These are phyloP conservation scores for Ophiocordyceps camponoti-floridani DNA, from an alignment of 2,329 filamentous ascomycete genomes.

Conservation along the genomic window DNA sequence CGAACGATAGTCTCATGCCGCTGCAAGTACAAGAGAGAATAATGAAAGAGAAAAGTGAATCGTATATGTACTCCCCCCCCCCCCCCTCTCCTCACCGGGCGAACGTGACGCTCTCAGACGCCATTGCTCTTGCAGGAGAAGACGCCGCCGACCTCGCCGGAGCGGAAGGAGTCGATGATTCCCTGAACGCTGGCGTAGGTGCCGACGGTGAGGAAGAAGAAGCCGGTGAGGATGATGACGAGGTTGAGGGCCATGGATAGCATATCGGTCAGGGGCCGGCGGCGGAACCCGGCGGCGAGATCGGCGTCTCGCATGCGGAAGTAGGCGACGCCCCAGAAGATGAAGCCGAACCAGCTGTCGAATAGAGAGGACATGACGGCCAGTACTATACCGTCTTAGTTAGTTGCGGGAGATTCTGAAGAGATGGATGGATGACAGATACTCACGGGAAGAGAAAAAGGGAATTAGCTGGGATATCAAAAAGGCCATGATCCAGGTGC, in stretches of 20 bases:
- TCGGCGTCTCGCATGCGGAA: slow-evolving; percentile 57
- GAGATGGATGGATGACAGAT: background rate
- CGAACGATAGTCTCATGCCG: background rate
- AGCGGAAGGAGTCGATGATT: slow-evolving; percentile 55
- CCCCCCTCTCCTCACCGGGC: too few species aligned
- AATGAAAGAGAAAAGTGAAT: background rate
- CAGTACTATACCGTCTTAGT: slow-evolving; percentile 22
- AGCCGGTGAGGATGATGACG: slow-evolving; percentile 51
- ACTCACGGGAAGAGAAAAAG: slow-evolving; percentile 63
- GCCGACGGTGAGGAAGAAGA: slow-evolving; percentile 68
- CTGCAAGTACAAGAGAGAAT: background rate
- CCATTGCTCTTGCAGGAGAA: slow-evolving; percentile 61
- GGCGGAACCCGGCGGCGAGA: slow-evolving; percentile 29
- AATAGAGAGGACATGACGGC: slow-evolving; percentile 75
- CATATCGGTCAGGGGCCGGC: slow-evolving; percentile 30
- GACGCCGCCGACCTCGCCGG: slow-evolving; percentile 45
- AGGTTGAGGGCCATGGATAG: slow-evolving; percentile 50
- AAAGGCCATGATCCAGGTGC: slow-evolving; percentile 74
- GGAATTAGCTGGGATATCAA: slow-evolving; percentile 86
- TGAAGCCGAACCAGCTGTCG: slow-evolving; percentile 87
- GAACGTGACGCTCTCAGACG: slow-evolving; percentile 19
- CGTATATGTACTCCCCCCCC: background rate
- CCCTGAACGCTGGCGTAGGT: slow-evolving; percentile 65
- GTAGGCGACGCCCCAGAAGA: slow-evolving; percentile 80
- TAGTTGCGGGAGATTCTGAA: background rate